Conservation (phyloP, 148 eudicot genomes). For the Cornus suecica region DNA sequence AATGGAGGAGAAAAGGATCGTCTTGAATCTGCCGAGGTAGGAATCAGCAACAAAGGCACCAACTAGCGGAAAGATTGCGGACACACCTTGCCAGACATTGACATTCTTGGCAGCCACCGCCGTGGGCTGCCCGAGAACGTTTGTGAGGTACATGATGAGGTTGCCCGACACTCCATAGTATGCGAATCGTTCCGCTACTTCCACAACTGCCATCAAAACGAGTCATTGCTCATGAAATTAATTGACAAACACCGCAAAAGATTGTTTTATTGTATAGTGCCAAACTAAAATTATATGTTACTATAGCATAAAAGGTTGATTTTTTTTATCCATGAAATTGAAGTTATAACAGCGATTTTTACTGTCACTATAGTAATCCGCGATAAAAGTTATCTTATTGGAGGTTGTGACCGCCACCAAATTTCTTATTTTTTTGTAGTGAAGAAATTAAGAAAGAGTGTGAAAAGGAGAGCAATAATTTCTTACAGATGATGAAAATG, state of each 20-base stretch:
- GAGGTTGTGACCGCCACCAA: too few species aligned
- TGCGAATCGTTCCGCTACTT: slow-evolving; percentile 48
- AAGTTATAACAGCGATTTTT: too few species aligned
- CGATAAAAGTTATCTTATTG: too few species aligned
- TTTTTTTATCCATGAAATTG: too few species aligned
- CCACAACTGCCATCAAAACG: slow-evolving; percentile 29
- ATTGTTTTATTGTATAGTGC: too few species aligned
- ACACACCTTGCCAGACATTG: slow-evolving; percentile 54
- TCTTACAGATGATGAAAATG: slow-evolving; percentile 54
- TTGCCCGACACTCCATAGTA: slow-evolving; percentile 50
- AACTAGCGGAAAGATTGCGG: slow-evolving; percentile 29
- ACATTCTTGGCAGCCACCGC: slow-evolving; percentile 65
- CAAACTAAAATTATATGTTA: too few species aligned
- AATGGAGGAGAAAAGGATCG: slow-evolving; percentile 53
- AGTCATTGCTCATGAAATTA: too few species aligned
- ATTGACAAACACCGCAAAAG: too few species aligned
- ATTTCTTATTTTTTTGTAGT: too few species aligned
- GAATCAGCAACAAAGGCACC: slow-evolving; percentile 73
- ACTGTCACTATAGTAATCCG: too few species aligned
- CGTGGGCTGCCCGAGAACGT: slow-evolving; percentile 31
- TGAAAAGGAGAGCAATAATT: too few species aligned
- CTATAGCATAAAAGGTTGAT: too few species aligned
- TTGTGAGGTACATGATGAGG: slow-evolving; percentile 51
- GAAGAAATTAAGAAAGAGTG: background rate
- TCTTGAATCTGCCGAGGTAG: slow-evolving; percentile 55